Conservation (phyloP, 2,329 filamentous ascomycete genomes). For the Verticillium alfalfae region DNA sequence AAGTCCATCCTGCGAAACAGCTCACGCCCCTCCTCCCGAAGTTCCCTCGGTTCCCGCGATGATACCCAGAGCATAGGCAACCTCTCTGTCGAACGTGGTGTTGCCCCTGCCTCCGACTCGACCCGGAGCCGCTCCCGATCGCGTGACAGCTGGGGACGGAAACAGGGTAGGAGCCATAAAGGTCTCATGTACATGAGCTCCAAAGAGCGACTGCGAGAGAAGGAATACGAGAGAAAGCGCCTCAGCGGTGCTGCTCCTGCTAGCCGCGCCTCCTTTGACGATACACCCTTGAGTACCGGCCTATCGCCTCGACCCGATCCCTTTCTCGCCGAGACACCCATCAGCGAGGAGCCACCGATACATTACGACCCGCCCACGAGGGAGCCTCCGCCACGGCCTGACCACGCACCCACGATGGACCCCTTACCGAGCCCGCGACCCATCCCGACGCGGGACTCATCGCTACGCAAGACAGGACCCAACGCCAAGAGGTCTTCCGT, state of each 20-base stretch:
- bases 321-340: conserved; percentile 46
- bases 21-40: conserved; percentile 55
- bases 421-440: conserved; percentile 35
- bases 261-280: conserved; percentile 28
- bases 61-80: conserved; percentile 60
- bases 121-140: conserved; percentile 44
- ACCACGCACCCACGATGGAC: conserved; percentile 11
- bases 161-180: conserved; percentile 45
- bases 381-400: not conserved
- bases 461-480: conserved; percentile 49
- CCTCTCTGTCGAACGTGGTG: conserved; percentile 54
- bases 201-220: conserved; percentile 59
- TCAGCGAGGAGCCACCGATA: conserved; percentile 46
- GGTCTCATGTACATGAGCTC: conserved; percentile 71
- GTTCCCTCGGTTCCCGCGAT: conserved; percentile 49
- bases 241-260: conserved; percentile 32
- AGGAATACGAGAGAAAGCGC: conserved; percentile 57
- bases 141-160: conserved; percentile 58
- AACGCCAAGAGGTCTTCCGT: conserved; percentile 48
- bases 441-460: conserved; percentile 66
- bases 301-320: conserved; percentile 35
- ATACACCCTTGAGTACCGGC: conserved; percentile 9
- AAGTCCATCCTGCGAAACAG: conserved; percentile 54
- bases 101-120: conserved; percentile 37
- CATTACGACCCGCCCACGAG: conserved; percentile 18